Evolutionary conservation across 352 stramenopile genomes (phyloP).

Genomic region (Globisporangium emineosum): DNA sequence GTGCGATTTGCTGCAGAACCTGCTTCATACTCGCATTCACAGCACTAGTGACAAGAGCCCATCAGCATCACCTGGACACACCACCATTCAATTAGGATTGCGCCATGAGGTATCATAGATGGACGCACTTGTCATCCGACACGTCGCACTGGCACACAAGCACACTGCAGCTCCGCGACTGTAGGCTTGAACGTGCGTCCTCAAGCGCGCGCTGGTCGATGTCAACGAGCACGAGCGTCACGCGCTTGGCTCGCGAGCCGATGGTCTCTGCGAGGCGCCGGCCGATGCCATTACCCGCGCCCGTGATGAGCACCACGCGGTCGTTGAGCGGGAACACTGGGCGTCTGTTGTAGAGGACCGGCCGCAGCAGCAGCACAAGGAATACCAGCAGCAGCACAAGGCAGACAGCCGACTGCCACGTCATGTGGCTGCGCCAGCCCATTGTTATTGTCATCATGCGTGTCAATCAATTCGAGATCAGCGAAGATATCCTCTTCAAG

Average conservation of each 20-base stretch:
- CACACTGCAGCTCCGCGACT: constrained; percentile 17
- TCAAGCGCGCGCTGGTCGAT: constrained; percentile 44
- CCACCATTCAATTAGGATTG: too few species aligned
- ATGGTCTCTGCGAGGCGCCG: constrained; percentile 37
- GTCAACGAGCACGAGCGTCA: constrained; percentile 63
- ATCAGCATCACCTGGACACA: not conserved
- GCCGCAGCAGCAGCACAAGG: constrained; percentile 7
- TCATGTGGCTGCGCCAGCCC: not conserved
- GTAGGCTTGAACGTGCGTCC: constrained; percentile 23
- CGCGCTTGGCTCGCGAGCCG: constrained; percentile 18
- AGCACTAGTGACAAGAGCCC: constrained; percentile 16
- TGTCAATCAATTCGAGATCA: not conserved
- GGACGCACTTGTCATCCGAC: constrained; percentile 55
- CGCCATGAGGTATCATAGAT: too few species aligned
- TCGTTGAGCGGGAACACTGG: constrained; percentile 35
- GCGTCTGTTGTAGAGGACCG: not conserved
- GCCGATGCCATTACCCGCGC: constrained; percentile 56
- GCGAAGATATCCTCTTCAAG: not conserved
- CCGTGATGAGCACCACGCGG: constrained; percentile 66
- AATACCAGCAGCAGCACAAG: not conserved
- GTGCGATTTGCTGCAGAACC: constrained; percentile 28
- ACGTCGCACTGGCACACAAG: constrained; percentile 60
- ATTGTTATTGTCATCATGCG: not conserved
- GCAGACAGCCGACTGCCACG: not conserved
- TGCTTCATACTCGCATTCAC: constrained; percentile 30